These are phyloP conservation scores for Acanthamoeba castellanii DNA, from an alignment of 208 protist genomes.

Conservation along the genomic window DNA sequence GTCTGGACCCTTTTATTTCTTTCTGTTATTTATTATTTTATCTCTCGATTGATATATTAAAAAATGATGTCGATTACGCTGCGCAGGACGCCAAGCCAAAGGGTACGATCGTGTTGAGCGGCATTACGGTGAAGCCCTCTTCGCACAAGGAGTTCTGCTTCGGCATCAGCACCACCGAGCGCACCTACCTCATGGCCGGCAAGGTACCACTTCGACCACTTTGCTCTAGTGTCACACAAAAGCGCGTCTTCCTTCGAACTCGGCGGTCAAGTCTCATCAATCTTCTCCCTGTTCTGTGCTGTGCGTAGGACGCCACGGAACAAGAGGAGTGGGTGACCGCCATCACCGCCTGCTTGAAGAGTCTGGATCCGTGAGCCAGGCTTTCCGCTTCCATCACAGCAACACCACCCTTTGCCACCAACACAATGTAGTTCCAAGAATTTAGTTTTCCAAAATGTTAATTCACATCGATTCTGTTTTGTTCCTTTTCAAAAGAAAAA, in stretches of 20 bases:
- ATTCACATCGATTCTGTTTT: too few relatives aligned
- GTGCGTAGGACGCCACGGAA: slow-evolving; percentile 29
- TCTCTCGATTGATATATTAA: background rate
- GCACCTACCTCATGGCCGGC: slow-evolving; percentile 73
- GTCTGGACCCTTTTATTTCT: too few relatives aligned
- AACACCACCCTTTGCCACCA: too few relatives aligned
- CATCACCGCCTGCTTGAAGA: slow-evolving; percentile 62
- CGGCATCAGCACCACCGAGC: slow-evolving; percentile 43
- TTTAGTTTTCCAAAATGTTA: too few relatives aligned
- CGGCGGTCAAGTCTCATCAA: too few relatives aligned
- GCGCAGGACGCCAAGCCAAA: slow-evolving; percentile 68
- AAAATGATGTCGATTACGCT: too few relatives aligned
- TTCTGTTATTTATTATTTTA: too few relatives aligned
- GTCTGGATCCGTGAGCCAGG: background rate
- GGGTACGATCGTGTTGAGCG: slow-evolving; percentile 68
- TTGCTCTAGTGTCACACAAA: too few relatives aligned
- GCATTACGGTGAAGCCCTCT: slow-evolving; percentile 47
- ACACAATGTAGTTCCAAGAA: too few relatives aligned
- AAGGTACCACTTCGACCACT: slow-evolving; percentile 41
- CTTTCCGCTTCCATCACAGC: too few relatives aligned
- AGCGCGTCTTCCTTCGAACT: background rate
- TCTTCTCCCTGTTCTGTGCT: background rate
- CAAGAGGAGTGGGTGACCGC: slow-evolving; percentile 68
- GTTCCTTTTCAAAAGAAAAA: too few relatives aligned
- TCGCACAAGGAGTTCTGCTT: slow-evolving; percentile 70